A percentile compares a stretch with the other conserved stretches of the same genome.
phyloP scores from a whole-genome alignment of 257 asterid genomes.

The Gynochthodes officinalis region DNA sequence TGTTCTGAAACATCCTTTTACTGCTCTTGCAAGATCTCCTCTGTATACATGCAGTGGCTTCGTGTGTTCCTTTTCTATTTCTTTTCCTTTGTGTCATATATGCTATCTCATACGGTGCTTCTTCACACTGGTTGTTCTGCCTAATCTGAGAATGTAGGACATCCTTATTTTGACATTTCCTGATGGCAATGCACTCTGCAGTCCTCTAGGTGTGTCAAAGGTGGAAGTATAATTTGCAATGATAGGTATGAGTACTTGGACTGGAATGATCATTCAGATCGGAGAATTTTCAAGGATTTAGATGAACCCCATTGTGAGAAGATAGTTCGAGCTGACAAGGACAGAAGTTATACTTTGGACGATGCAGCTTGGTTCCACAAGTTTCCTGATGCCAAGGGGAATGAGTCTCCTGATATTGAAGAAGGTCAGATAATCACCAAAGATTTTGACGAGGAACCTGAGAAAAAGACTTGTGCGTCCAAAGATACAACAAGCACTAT shows the following conservation, averaged over 20 bases:
- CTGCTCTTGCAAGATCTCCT: not conserved
- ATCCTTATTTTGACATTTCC: constrained; percentile 39
- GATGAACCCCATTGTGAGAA: constrained; percentile 13
- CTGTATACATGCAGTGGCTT: not conserved
- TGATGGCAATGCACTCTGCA: constrained; percentile 48
- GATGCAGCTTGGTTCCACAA: constrained; percentile 20
- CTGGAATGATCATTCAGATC: constrained; percentile 25
- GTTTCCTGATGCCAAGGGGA: constrained; percentile 22
- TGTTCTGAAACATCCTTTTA: constrained; percentile 1
- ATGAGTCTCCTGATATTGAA: constrained; percentile 44
- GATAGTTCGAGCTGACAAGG: constrained; percentile 15
- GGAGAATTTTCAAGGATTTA: constrained; percentile 17
- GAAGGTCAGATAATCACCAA: constrained; percentile 56
- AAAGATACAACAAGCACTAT: constrained; percentile 11
- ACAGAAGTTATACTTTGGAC: constrained; percentile 12
- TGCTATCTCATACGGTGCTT: constrained; percentile 6
- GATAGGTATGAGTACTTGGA: constrained; percentile 30
- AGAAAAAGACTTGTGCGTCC: constrained; percentile 14
- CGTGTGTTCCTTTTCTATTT: too few relatives aligned
- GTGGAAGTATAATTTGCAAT: constrained; percentile 33
- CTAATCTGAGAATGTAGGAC: constrained; percentile 27
- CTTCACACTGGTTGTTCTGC: constrained; percentile 17
- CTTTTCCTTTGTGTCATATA: not conserved
- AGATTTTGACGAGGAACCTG: constrained; percentile 26
- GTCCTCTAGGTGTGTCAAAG: constrained; percentile 44